Conservation (phyloP, 2,329 filamentous ascomycete species). For the Phyllosticta citriasiana region DNA sequence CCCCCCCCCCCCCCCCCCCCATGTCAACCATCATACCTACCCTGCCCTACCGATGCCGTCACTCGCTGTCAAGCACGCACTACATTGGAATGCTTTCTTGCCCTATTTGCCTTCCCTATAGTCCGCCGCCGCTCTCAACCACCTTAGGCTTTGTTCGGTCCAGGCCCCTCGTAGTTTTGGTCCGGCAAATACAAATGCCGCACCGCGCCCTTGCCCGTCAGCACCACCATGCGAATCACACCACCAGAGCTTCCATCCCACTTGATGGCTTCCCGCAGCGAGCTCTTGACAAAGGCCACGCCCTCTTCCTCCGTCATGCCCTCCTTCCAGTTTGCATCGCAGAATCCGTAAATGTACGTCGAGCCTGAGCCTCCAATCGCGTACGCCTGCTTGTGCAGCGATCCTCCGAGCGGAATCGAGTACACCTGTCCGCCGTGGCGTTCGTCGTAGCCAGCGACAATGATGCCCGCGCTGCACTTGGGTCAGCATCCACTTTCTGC, state of each 20-base stretch:
- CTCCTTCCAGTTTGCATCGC: slow-evolving; percentile 91
- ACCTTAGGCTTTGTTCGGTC: slow-evolving; percentile 15
- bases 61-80: neutral
- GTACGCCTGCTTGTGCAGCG: slow-evolving; percentile 93
- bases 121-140: no score
- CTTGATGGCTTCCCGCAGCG: slow-evolving; percentile 90
- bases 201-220: slow-evolving; percentile 81
- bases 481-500: slow-evolving; percentile 15
- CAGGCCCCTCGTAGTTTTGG: slow-evolving; percentile 65
- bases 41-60: neutral
- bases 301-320: slow-evolving; percentile 89
- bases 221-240: slow-evolving; percentile 94
- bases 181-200: slow-evolving; percentile 94
- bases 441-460: slow-evolving; percentile 96
- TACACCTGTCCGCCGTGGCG: slow-evolving; percentile 95
- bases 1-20: neutral
- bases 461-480: slow-evolving; percentile 69
- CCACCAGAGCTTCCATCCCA: slow-evolving; percentile 98
- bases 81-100: neutral
- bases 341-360: slow-evolving; percentile 99
- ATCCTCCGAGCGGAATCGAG: slow-evolving; percentile 91
- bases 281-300: slow-evolving; percentile 83
- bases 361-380: slow-evolving; percentile 94
- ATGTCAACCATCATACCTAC: neutral
- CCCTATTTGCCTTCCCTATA: neutral